Conservation (phyloP, 1,284 basidiomycete species). For the Butyriboletus appendiculatus region DNA sequence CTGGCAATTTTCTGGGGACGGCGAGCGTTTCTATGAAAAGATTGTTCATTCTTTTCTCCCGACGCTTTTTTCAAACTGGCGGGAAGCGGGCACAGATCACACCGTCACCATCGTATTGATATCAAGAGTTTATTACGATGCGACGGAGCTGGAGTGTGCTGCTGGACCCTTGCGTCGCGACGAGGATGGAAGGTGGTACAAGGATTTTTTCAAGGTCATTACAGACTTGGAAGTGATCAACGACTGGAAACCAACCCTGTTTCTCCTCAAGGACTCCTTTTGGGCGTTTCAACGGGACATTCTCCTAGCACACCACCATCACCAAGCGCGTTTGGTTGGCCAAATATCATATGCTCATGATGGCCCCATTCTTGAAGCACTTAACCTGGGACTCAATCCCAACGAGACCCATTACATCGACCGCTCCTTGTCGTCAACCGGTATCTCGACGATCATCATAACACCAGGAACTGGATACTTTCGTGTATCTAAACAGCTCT, state of each 20-base stretch:
- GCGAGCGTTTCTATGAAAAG: conserved; percentile 95
- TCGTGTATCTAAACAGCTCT: conserved; percentile 86
- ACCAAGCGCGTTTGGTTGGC: conserved; percentile 78
- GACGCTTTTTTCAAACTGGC: conserved; percentile 81
- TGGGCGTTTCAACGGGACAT: conserved; percentile 90
- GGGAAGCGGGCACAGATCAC: conserved; percentile 85
- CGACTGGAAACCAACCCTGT: conserved; percentile 88
- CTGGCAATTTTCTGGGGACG: conserved; percentile 97
- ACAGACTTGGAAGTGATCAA: conserved; percentile 88
- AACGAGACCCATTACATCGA: conserved; percentile 97
- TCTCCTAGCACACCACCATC: conserved; percentile 83
- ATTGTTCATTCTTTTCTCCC: conserved; percentile 93
- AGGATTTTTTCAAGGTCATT: conserved; percentile 95
- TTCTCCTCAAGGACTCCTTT: conserved; percentile 85
- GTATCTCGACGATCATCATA: conserved; percentile 82
- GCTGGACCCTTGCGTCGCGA: conserved; percentile 74
- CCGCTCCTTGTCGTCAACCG: conserved; percentile 92
- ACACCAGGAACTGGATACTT: conserved; percentile 97
- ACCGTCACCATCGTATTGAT: conserved; percentile 94
- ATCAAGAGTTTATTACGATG: conserved; percentile 91
- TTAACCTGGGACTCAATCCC: conserved; percentile 92
- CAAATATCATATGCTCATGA: conserved; percentile 88
- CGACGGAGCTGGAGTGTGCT: conserved; percentile 77
- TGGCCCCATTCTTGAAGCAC: conserved; percentile 91
- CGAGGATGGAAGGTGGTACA: conserved; percentile 80